A percentile compares a stretch with the other conserved stretches of the same genome.
phyloP scores from a whole-genome alignment of 306 rosid species.

The Fagus crenata region DNA sequence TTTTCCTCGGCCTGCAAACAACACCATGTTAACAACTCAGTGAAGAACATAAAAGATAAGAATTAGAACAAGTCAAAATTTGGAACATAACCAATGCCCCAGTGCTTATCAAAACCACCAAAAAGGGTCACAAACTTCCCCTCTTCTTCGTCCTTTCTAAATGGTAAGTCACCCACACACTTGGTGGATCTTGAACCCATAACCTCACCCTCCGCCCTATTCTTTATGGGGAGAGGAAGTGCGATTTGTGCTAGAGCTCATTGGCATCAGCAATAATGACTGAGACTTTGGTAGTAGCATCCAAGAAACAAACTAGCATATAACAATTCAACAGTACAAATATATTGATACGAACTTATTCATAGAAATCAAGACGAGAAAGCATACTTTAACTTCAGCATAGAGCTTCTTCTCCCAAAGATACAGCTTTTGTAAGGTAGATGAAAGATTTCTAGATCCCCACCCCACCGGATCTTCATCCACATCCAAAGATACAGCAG shows the following conservation, averaged over 20 bases:
- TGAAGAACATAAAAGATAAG: background rate
- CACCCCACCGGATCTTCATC: slow-evolving; percentile 46
- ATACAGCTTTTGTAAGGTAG: slow-evolving; percentile 77
- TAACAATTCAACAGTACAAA: background rate
- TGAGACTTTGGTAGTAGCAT: background rate
- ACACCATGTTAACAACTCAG: slow-evolving; percentile 14
- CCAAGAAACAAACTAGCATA: background rate
- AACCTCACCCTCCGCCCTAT: no score
- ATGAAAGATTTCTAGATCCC: slow-evolving; percentile 67
- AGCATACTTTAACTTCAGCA: slow-evolving; percentile 80
- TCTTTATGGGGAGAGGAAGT: no score
- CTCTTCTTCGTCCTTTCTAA: no score
- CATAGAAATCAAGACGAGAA: slow-evolving; percentile 8
- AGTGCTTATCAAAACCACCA: background rate
- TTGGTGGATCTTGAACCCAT: no score
- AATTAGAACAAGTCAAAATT: slow-evolving; percentile 8
- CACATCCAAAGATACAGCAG: slow-evolving; percentile 35
- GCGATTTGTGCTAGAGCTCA: no score
- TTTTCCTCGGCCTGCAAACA: slow-evolving; percentile 83
- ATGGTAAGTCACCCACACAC: no score
- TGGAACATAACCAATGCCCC: background rate
- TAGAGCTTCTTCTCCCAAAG: slow-evolving; percentile 99
- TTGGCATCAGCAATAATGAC: background rate
- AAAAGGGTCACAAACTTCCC: background rate
- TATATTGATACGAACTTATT: background rate